Conservation (phyloP, 106 monocot genomes). For the Ottelia alismoides region DNA sequence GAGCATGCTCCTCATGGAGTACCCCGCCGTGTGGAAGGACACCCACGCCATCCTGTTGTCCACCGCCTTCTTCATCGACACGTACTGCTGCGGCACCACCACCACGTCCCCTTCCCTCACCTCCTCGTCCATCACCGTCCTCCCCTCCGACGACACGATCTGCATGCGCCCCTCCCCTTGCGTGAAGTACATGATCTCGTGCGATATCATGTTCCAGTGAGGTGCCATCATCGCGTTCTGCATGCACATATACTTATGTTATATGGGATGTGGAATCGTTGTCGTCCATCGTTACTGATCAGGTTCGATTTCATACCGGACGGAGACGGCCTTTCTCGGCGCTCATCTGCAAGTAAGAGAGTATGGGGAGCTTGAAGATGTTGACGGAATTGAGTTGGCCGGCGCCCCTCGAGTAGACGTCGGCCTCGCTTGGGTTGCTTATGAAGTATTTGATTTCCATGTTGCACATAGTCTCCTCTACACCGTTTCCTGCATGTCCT, state of each 20-base stretch:
- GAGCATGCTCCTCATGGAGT: conserved; percentile 7
- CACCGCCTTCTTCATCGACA: conserved; percentile 4
- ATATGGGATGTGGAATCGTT: background rate
- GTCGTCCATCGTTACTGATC: background rate
- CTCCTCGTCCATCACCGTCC: conserved; percentile 7
- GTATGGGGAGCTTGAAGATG: conserved; percentile 12
- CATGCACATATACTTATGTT: background rate
- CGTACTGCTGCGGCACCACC: conserved; percentile 18
- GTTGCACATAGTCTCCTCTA: conserved; percentile 8
- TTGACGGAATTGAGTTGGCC: conserved; percentile 12
- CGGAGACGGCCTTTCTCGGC: conserved; percentile 2
- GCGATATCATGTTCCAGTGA: conserved; percentile 18
- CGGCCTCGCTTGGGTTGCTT: no score
- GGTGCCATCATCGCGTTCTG: conserved; percentile 10
- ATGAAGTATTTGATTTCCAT: no score
- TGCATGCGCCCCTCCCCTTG: conserved; percentile 12
- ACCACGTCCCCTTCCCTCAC: conserved; percentile 12
- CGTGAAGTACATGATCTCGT: conserved; percentile 16
- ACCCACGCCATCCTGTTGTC: conserved; percentile 26
- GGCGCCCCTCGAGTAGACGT: conserved; percentile 4
- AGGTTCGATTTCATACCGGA: background rate
- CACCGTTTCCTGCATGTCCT: background rate
- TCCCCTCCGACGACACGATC: conserved; percentile 7
- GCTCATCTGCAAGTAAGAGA: conserved; percentile 7
- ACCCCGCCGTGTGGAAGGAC: conserved; percentile 13